Percentiles rank a stretch among this genome's conserved stretches.
Conservation (phyloP, 345 rosid species). For the Populus pruinosa region DNA sequence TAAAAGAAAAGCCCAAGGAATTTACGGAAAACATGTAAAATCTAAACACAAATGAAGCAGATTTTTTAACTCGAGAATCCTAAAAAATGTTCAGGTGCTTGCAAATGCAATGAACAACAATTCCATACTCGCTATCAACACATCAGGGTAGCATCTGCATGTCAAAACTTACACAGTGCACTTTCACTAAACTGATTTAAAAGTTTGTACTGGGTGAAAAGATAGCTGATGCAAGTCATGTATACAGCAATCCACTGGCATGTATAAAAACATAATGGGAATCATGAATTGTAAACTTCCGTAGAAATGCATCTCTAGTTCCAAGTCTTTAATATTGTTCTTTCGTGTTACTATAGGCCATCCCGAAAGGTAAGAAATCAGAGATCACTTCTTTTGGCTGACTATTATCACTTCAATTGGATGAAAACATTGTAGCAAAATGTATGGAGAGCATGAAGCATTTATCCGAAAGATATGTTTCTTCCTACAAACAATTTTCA, state of each 20-base stretch:
- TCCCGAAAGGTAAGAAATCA: background rate
- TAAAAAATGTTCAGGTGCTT: background rate
- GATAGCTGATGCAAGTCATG: background rate
- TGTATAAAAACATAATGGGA: background rate
- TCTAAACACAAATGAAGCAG: background rate
- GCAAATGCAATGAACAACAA: background rate
- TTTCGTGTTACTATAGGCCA: background rate
- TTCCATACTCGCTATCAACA: background rate
- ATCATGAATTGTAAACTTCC: background rate
- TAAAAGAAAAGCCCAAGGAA: background rate
- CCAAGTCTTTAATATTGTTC: background rate
- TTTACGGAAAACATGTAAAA: background rate
- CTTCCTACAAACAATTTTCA: background rate
- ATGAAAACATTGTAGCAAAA: background rate
- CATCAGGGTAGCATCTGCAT: slow-evolving; percentile 6
- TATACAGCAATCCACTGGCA: background rate
- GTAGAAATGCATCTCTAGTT: background rate
- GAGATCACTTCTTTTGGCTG: background rate
- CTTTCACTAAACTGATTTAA: background rate
- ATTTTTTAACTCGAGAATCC: background rate
- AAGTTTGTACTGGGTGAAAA: background rate
- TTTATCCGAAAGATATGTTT: background rate
- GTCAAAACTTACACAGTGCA: background rate
- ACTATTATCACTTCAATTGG: background rate
- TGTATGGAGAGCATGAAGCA: background rate